A percentile compares a stretch with the other conserved stretches of the same genome.
Conservation (phyloP, 202 grass and related monocot species). For the Setaria italica region DNA sequence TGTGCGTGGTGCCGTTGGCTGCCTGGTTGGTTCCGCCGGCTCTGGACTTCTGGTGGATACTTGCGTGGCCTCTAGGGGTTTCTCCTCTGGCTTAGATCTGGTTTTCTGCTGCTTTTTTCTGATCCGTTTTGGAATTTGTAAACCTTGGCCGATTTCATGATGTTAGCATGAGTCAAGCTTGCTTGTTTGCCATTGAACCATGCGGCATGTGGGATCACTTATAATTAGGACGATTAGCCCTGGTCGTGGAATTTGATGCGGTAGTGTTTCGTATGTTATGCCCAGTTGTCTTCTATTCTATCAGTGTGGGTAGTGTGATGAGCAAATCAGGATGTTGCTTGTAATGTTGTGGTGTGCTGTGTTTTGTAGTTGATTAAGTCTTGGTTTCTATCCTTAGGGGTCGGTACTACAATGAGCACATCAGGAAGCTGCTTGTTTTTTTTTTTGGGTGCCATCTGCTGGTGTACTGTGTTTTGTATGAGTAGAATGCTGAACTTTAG, state of each 20-base stretch:
- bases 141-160: background rate
- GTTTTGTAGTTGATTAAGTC: background rate
- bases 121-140: conserved; percentile 3
- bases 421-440: background rate
- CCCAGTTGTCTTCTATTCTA: background rate
- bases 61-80: background rate
- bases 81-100: conserved; percentile 25
- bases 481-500: background rate
- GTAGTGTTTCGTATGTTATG: background rate
- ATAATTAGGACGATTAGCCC: background rate
- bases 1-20: background rate
- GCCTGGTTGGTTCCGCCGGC: background rate
- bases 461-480: background rate
- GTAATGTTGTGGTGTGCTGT: background rate
- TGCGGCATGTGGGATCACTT: background rate
- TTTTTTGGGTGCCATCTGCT: too few species aligned
- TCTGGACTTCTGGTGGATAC: background rate
- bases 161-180: conserved; percentile 1
- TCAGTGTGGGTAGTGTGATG: background rate
- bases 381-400: background rate
- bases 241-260: background rate
- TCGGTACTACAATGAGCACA: background rate
- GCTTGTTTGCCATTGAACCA: background rate
- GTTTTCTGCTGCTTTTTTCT: background rate
- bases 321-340: conserved; percentile 23